These are phyloP conservation scores for Fusarium cicatricum DNA, from an alignment of 2,329 filamentous ascomycete species.

Conservation along the genomic window DNA sequence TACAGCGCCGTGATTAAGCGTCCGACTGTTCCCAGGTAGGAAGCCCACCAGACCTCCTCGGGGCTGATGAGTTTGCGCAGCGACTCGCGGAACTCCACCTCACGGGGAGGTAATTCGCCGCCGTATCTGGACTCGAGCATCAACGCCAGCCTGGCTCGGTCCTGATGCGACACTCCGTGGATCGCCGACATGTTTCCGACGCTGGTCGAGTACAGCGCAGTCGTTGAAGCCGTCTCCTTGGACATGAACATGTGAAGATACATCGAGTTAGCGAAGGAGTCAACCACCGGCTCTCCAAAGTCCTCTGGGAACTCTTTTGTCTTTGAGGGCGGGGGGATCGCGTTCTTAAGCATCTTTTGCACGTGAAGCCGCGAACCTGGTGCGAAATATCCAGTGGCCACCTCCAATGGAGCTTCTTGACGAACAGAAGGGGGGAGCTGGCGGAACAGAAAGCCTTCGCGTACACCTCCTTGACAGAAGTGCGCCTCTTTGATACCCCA, in stretches of 20 bases:
- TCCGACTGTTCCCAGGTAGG: constrained; percentile 68
- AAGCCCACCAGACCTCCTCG: constrained; percentile 70
- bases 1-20: constrained; percentile 66
- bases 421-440: constrained; percentile 57
- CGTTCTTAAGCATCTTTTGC: constrained; percentile 55
- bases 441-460: constrained; percentile 71
- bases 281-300: constrained; percentile 57
- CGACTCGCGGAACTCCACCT: constrained; percentile 61
- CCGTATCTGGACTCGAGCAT: constrained; percentile 71
- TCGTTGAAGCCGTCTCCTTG: constrained; percentile 63
- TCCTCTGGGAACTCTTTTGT: constrained; percentile 47
- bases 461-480: constrained; percentile 76
- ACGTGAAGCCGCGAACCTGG: constrained; percentile 57
- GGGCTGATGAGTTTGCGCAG: constrained; percentile 62
- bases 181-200: constrained; percentile 68
- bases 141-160: constrained; percentile 68
- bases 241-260: constrained; percentile 60
- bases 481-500: constrained; percentile 65
- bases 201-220: constrained; percentile 69
- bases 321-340: constrained; percentile 52
- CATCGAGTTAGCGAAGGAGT: constrained; percentile 66
- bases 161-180: constrained; percentile 68
- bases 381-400: constrained; percentile 64
- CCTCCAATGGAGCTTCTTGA: constrained; percentile 64
- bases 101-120: constrained; percentile 66